Evolutionary conservation across 1,139 yeast species (phyloP), one percentile per base, ranked within the genome.

Genomic region (Yamadazyma dendronema): DNA sequence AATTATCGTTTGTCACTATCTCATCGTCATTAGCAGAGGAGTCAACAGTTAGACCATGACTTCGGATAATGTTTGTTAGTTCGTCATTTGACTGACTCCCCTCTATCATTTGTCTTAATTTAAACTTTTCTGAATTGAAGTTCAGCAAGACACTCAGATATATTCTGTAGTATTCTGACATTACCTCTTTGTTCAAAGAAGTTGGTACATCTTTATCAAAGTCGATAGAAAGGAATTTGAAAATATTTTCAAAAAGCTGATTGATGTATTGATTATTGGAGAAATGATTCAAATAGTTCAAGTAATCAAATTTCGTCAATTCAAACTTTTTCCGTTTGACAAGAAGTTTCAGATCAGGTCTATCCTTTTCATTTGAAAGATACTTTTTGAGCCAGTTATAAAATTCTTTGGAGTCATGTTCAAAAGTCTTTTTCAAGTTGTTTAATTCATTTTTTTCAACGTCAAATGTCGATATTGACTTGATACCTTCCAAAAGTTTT

Each of bases 321-420:
- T 85, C 94, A 60, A 86, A 87, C 1, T 65, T 59, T 44, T 78
- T 79, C 36, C 82, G 65, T 52, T 79, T 82, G 14, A 60, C 61
- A 15, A 83, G 62, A 31, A 83, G 71, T 56, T 84, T 84, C 54
- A 77, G 75, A 42, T 81, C 87, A 0, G 76, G 73, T 40, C 81
- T 69, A 27, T 72, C 74, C 44, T 79, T 81, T 41, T 83, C 87
- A 46, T 81, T 79, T 7, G 87, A 69, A 32, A 84, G 61, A 46
- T 82, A 80, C 43, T 84, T 76, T 35, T 84, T 77, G 30, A 84
- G 61, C 89, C 92, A 85, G 28, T 77, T 75, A 53, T 87, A 86
- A 55, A 77, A 87, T 38, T 82, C 88, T 42, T 81, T 77, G 1
- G 89, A 79, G 43, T 79, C 84, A 36, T 77, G 84, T 50, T 85